Base-by-base conservation (phyloP, 1,284 basidiomycete species). In the Cryptococcus neoformans region DNA sequence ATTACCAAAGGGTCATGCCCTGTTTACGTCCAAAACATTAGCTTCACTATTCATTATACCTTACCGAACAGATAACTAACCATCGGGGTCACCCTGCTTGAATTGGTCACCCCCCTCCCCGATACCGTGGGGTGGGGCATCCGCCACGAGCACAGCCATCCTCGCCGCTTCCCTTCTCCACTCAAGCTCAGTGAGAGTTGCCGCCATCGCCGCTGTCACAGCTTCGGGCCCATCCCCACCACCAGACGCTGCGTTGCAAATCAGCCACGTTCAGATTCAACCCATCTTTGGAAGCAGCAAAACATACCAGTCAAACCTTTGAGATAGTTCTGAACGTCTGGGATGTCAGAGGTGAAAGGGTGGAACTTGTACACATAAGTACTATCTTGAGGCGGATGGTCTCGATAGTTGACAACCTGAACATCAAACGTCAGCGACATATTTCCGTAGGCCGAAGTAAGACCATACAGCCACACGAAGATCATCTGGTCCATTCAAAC, bases 171-270 rank as follows among this genome's bases (percentile, higher is more conserved):
- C 79, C 50, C 83, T 81, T 64, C 96, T 83, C 96, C 96, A 99
- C 42, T 93, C 88, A 84, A 97, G 88, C 9, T 79, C 76, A 55
- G 85, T 84, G 64, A 93, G 73, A 12, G 87, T 87, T 64, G 94
- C 92, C 7, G 87, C 86, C 77, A 99, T 81, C 10, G 89, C 95
- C 3, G 95, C 93, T 0, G 96, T 99, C 57, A 97, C 90, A 3
- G 94, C 96, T 74, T 99, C 96, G 0, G 96, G 96, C 0, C 96
- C 95, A 81, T 99, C 95, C 10, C 95, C 95, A 35, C 96, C 93
- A 12, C 95, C 95, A 5, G 89, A 90, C 12, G 96, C 96, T 95
- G 92, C 8, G 21, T 9, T 8, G 11, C n/a, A 5, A 35, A 36
- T 41, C 21, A 38, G 21, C 10, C 28, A n/a, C n/a, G n/a, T n/a